phyloP scores from a whole-genome alignment of 768 basidiomycete species.

The Russula ochroleuca region DNA sequence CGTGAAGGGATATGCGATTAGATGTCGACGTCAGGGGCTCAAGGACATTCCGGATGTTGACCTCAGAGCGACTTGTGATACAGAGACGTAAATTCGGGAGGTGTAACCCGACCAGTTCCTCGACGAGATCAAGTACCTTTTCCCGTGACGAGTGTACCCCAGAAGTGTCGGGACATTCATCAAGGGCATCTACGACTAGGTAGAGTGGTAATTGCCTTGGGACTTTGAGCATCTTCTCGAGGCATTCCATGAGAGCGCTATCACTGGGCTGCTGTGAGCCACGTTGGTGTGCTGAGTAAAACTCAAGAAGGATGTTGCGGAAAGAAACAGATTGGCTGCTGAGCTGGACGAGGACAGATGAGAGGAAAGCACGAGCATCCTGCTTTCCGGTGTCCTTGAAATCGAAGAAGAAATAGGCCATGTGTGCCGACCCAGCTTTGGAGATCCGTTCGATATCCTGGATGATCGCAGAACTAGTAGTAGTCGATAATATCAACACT shows the following conservation, averaged over 20 bases:
- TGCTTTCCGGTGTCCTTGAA: background rate
- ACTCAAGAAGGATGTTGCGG: background rate
- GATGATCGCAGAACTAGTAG: background rate
- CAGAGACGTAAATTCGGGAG: background rate
- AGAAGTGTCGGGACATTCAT: background rate
- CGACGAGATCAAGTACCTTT: background rate
- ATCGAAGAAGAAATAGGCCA: background rate
- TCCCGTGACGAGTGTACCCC: background rate
- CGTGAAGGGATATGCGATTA: background rate
- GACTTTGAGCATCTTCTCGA: background rate
- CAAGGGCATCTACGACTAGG: background rate
- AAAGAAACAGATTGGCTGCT: background rate
- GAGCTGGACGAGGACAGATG: background rate
- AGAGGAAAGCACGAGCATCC: background rate
- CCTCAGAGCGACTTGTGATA: background rate
- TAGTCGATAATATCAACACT: background rate
- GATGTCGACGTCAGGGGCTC: background rate
- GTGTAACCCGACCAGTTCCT: background rate
- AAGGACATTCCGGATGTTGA: background rate
- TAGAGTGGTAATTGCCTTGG: background rate
- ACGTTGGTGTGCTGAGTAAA: background rate
- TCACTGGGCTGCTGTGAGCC: background rate
- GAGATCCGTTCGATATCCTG: background rate
- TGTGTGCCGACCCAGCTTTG: background rate
- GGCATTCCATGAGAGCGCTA: background rate